These are phyloP conservation scores for Chlorella sp. DNA, from an alignment of 139 green algal genomes.

Conservation along the genomic window DNA sequence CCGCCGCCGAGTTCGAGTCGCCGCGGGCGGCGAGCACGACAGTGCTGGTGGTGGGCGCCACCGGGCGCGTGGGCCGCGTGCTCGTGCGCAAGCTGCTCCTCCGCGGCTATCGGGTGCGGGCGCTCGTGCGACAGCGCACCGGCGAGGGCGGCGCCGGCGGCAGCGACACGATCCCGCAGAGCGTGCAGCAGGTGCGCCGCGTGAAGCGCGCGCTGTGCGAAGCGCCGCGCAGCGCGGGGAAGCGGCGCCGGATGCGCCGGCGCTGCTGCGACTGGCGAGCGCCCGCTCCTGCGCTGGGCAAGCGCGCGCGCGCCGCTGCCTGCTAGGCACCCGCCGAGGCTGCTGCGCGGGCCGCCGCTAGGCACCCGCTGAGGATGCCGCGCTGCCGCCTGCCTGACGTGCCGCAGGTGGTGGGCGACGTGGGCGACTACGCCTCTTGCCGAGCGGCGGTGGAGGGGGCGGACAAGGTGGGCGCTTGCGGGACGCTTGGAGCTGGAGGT, in stretches of 20 bases:
- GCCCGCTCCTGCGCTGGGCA: no score
- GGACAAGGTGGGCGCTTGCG: constrained; percentile 83
- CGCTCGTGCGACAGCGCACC: constrained; percentile 67
- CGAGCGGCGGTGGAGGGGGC: constrained; percentile 76
- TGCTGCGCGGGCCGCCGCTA: no score
- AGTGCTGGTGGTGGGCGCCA: constrained; percentile 95
- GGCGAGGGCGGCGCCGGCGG: background rate
- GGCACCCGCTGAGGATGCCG: no score
- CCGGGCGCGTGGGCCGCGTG: constrained; percentile 88
- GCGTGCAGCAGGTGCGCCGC: no score
- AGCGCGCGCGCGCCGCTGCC: no score
- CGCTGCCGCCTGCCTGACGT: no score
- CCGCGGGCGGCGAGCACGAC: constrained; percentile 80
- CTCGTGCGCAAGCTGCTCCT: constrained; percentile 96
- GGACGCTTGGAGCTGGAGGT: no score
- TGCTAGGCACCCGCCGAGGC: no score
- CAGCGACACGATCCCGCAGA: background rate
- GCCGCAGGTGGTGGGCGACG: constrained; percentile 89
- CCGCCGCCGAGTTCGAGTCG: constrained; percentile 62
- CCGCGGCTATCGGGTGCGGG: constrained; percentile 84
- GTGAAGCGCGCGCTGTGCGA: no score
- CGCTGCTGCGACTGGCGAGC: no score
- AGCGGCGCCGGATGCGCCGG: no score
- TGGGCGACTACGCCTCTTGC: constrained; percentile 77
- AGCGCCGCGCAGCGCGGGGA: no score